Percentiles rank a stretch among this genome's conserved stretches.
phyloP scores from a whole-genome alignment of 306 rosid species.

The Pterocarpus macrocarpus region DNA sequence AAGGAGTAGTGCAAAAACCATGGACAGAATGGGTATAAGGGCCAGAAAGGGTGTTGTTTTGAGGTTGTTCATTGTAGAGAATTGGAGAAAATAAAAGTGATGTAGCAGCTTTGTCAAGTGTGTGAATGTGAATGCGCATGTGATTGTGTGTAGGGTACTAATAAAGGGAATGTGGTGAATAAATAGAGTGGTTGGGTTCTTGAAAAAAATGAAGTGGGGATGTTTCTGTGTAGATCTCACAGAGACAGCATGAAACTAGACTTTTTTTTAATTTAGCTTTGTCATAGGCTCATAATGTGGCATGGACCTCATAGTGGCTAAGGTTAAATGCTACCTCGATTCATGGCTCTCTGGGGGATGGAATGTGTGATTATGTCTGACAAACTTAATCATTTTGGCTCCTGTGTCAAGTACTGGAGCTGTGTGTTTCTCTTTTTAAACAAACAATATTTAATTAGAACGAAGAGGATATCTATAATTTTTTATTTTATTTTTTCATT shows the following conservation, averaged over 20 bases:
- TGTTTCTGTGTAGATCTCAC: background rate
- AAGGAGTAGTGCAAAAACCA: background rate
- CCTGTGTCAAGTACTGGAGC: constrained; percentile 4
- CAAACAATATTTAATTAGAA: too few relatives aligned
- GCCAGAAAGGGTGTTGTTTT: background rate
- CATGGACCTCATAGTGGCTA: background rate
- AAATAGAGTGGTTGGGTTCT: constrained; percentile 31
- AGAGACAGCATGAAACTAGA: constrained; percentile 3
- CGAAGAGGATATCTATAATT: too few relatives aligned
- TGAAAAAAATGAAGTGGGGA: constrained; percentile 1
- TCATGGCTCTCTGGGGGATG: background rate
- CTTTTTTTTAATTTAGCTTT: background rate
- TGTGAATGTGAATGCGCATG: background rate
- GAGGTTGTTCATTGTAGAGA: constrained; percentile 32
- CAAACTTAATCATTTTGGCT: constrained; percentile 37
- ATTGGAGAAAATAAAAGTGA: background rate
- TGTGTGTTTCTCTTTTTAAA: background rate
- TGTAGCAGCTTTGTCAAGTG: background rate
- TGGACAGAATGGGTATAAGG: background rate
- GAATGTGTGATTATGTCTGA: constrained; percentile 20
- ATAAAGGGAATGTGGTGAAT: background rate
- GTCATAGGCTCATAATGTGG: constrained; percentile 16
- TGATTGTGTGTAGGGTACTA: constrained; percentile 26
- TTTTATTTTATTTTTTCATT: background rate
- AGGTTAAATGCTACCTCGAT: constrained; percentile 7